Conservation (phyloP, 192 early-diverging fungal genomes). For the Coemansia sp. region DNA sequence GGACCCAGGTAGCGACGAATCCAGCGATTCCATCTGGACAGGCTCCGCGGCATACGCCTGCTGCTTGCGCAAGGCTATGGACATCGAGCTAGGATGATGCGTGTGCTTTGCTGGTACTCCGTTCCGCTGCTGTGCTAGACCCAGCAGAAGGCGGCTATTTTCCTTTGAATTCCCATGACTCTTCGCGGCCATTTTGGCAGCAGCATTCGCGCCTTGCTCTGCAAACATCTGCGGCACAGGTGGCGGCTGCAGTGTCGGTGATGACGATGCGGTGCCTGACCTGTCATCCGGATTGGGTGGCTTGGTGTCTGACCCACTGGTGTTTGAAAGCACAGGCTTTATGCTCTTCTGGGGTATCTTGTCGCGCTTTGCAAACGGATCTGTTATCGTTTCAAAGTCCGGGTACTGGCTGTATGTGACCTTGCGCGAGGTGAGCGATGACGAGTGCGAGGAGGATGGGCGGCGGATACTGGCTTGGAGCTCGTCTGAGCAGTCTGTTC, state of each 20-base stretch:
- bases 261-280: constrained; percentile 5
- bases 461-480: constrained; percentile 14
- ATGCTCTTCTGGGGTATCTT: constrained; percentile 49
- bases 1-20: constrained; percentile 18
- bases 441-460: constrained; percentile 34
- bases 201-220: neutral
- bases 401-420: constrained; percentile 51
- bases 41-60: neutral
- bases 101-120: neutral
- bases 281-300: constrained; percentile 3
- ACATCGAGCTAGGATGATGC: neutral
- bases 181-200: neutral
- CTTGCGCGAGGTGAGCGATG: constrained; percentile 27
- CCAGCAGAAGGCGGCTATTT: neutral
- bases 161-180: neutral
- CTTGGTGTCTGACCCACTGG: neutral
- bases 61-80: constrained; percentile 12
- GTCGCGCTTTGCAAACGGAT: constrained; percentile 56
- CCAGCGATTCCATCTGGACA: constrained; percentile 34
- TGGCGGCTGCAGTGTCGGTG: neutral
- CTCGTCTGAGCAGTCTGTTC: constrained; percentile 32
- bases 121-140: neutral
- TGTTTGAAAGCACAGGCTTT: constrained; percentile 5
- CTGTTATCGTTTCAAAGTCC: constrained; percentile 49
- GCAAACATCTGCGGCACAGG: neutral